These are phyloP conservation scores for Phialemonium atrogriseum DNA, from an alignment of 2,329 filamentous ascomycete species.

Conservation along the genomic window DNA sequence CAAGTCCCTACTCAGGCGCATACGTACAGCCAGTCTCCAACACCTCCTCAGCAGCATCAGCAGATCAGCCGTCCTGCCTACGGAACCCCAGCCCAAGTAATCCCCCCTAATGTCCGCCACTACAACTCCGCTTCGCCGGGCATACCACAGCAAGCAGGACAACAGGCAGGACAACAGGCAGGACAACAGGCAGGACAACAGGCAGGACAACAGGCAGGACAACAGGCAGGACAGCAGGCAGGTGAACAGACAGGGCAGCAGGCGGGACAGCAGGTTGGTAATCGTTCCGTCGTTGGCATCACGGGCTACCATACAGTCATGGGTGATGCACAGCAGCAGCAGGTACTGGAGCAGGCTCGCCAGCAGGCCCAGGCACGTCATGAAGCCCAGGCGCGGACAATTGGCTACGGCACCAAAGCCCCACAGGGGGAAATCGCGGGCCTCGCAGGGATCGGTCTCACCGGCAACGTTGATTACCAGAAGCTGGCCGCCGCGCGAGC, in stretches of 20 bases:
- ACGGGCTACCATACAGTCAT: constrained; percentile 42
- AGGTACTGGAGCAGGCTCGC: constrained; percentile 42
- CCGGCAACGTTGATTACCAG: constrained; percentile 22
- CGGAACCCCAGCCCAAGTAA: constrained; percentile 16
- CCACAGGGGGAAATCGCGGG: constrained; percentile 36
- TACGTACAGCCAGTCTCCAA: constrained; percentile 31
- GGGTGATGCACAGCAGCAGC: constrained; percentile 39
- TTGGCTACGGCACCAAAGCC: neutral
- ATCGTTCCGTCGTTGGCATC: constrained; percentile 20
- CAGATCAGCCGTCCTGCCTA: constrained; percentile 17
- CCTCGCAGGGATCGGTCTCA: constrained; percentile 28
- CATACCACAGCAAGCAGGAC: constrained; percentile 16
- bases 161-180: no score
- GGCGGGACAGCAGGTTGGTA: no score
- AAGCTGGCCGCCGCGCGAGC: constrained; percentile 26
- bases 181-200: no score
- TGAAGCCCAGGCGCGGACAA: constrained; percentile 1
- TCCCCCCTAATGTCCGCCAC: constrained; percentile 19
- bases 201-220: no score
- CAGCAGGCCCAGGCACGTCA: constrained; percentile 15
- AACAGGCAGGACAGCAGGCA: no score
- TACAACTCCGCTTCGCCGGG: constrained; percentile 22
- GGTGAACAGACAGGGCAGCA: no score
- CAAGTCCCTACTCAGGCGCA: constrained; percentile 26
- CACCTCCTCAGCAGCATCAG: constrained; percentile 18